Evolutionary conservation across 768 basidiomycete species (phyloP).

Genomic region (Mycena polygramma): DNA sequence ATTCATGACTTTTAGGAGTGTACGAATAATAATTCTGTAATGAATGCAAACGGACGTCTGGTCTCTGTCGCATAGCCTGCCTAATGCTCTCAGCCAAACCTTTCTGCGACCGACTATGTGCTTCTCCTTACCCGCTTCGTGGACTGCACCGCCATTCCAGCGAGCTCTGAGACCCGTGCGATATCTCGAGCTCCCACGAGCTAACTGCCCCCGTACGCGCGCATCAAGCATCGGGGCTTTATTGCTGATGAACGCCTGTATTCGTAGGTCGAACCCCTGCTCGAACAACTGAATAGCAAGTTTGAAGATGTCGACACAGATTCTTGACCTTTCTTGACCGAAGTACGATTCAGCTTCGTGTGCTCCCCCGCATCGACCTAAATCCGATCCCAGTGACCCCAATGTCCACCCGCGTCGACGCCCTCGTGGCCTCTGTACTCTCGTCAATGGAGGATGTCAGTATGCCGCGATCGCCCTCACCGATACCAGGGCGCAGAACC

Average conservation of each 20-base stretch:
- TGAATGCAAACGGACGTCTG: constrained; percentile 5
- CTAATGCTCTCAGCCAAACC: background rate
- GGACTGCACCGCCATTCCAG: too few species aligned
- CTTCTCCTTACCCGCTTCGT: background rate
- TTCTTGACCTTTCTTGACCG: constrained; percentile 88
- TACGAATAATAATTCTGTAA: constrained; percentile 13
- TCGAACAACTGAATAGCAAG: constrained; percentile 88
- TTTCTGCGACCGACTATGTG: background rate
- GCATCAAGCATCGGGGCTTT: background rate
- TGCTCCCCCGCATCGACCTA: constrained; percentile 22
- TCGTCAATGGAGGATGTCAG: too few species aligned
- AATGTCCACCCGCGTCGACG: constrained; percentile 93
- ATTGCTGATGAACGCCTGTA: background rate
- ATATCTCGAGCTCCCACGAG: constrained; percentile 94
- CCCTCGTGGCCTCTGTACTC: constrained; percentile 89
- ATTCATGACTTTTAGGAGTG: constrained; percentile 4
- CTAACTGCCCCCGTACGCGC: constrained; percentile 86
- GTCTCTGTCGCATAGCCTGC: background rate
- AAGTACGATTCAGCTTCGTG: constrained; percentile 63
- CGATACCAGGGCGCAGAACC: constrained; percentile 56
- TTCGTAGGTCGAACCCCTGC: constrained; percentile 83
- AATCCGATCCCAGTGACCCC: constrained; percentile 75
- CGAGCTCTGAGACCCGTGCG: constrained; percentile 49
- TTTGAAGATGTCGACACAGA: constrained; percentile 95
- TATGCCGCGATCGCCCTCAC: constrained; percentile 74